These are phyloP conservation scores for Dactylellina drechsleri DNA, from an alignment of 2,329 filamentous ascomycete genomes.

Conservation along the genomic window DNA sequence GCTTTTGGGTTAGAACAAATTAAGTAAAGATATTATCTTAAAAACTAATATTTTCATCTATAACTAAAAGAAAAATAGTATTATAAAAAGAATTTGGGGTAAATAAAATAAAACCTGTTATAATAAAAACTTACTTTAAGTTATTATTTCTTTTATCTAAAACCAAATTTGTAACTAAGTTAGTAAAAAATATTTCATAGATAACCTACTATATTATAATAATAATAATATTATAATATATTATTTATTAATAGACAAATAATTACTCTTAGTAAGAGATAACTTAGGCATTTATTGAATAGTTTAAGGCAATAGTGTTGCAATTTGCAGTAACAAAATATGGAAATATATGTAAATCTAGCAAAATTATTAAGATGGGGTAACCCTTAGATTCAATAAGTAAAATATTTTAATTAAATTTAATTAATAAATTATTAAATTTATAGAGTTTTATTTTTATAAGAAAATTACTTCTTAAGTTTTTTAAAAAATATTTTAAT, in stretches of 20 bases:
- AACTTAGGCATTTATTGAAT: neutral
- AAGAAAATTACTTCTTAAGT: neutral
- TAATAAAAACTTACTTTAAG: neutral
- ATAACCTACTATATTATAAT: neutral
- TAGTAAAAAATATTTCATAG: neutral
- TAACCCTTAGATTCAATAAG: neutral
- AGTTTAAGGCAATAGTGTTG: neutral
- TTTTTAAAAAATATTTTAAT: neutral
- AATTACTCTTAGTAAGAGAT: neutral
- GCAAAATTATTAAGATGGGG: neutral
- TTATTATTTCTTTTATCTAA: neutral
- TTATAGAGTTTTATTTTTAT: neutral
- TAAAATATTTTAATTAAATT: neutral
- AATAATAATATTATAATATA: neutral
- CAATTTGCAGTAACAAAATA: neutral
- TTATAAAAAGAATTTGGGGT: neutral
- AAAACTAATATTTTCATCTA: neutral
- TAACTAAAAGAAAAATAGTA: neutral
- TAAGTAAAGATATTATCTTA: neutral
- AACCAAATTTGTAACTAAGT: neutral
- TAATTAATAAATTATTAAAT: constrained; percentile 1
- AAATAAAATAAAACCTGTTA: neutral
- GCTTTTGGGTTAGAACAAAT: neutral
- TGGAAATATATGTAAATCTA: neutral
- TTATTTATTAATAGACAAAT: neutral